A percentile compares a stretch with the other conserved stretches of the same genome.
These are phyloP conservation scores for Aspergillus persii DNA, from an alignment of 2,329 filamentous ascomycete species.

Conservation along the genomic window DNA sequence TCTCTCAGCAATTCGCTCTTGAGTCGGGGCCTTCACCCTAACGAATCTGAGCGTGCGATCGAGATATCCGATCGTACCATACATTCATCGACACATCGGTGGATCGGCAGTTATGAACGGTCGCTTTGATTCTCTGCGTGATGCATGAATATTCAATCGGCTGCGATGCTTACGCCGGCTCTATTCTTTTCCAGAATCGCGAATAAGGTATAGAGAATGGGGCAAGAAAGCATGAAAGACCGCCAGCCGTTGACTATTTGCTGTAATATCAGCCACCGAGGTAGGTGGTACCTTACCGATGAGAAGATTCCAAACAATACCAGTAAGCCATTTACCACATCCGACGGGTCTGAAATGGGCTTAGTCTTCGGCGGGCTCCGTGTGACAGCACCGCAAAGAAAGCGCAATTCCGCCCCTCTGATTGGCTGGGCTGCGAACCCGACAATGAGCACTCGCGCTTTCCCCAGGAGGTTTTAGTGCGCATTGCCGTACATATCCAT, in stretches of 20 bases:
- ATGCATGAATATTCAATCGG: background rate
- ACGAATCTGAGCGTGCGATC: background rate
- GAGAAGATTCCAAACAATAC: conserved; percentile 2
- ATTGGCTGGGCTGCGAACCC: conserved; percentile 10
- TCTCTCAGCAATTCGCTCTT: background rate
- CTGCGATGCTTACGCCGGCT: background rate
- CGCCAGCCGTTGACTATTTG: background rate
- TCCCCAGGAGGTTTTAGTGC: background rate
- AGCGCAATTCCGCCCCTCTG: background rate
- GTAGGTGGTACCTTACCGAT: background rate
- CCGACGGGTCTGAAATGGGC: conserved; percentile 4
- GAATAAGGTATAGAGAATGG: too few relatives aligned
- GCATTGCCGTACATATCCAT: background rate
- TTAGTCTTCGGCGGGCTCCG: conserved; percentile 10
- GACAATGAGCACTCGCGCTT: conserved; percentile 2
- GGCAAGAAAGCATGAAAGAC: too few relatives aligned
- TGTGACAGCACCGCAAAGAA: conserved; percentile 3
- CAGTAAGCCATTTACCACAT: background rate
- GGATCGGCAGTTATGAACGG: background rate
- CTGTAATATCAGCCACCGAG: background rate
- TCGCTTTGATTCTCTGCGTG: background rate
- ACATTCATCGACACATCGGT: background rate
- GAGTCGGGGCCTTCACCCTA: too few relatives aligned
- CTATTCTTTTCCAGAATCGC: background rate
- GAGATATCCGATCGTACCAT: background rate